Conservation (phyloP, 306 rosid genomes). For the Sesbania bispinosa region DNA sequence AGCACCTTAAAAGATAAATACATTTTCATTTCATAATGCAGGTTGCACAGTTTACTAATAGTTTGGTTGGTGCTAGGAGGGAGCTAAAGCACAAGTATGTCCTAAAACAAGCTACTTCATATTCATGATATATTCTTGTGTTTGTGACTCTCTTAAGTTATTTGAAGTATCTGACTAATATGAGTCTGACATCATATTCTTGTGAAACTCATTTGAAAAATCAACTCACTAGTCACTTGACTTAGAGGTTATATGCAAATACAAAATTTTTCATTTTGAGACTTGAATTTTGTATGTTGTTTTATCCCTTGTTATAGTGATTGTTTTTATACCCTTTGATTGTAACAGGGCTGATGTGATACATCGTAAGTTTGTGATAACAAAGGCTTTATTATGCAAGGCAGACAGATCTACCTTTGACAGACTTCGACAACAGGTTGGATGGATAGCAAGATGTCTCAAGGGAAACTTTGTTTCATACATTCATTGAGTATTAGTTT, state of each 20-base stretch:
- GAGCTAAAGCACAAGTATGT: conserved; percentile 86
- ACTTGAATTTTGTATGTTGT: background rate
- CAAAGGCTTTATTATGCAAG: conserved; percentile 73
- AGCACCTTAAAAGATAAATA: background rate
- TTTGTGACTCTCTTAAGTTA: background rate
- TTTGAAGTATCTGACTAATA: background rate
- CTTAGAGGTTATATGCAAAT: background rate
- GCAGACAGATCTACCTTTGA: conserved; percentile 86
- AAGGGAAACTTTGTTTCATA: background rate
- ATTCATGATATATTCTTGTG: background rate
- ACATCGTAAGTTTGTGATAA: conserved; percentile 74
- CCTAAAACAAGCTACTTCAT: conserved; percentile 12
- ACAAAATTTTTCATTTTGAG: background rate
- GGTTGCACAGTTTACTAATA: conserved; percentile 79
- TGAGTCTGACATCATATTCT: background rate
- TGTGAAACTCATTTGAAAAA: background rate
- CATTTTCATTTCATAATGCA: conserved; percentile 34
- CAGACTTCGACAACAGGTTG: conserved; percentile 82
- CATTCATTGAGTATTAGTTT: conserved; percentile 14
- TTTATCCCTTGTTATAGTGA: background rate
- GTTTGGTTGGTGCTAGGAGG: conserved; percentile 70
- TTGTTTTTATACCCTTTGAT: background rate
- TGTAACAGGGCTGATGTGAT: conserved; percentile 67
- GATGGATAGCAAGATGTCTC: conserved; percentile 21
- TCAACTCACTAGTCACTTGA: background rate